These are phyloP conservation scores for Bipolaris cookei DNA, from an alignment of 2,329 filamentous ascomycete species.

Conservation along the genomic window DNA sequence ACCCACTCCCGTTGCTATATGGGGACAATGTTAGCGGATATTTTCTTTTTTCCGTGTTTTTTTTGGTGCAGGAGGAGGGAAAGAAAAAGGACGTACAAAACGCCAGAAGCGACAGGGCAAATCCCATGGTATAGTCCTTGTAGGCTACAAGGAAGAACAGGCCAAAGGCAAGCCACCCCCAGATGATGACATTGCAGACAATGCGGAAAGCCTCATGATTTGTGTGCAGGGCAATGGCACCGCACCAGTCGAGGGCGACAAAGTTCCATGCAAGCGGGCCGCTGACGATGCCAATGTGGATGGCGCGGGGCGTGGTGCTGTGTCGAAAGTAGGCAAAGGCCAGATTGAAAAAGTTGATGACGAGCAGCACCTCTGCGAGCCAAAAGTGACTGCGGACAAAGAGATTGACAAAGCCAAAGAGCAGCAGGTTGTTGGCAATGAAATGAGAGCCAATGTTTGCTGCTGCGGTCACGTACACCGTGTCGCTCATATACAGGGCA, in stretches of 20 bases:
- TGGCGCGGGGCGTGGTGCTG: constrained; percentile 71
- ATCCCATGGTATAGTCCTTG: constrained; percentile 80
- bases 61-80: not conserved
- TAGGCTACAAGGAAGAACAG: constrained; percentile 75
- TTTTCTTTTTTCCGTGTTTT: not conserved
- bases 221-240: constrained; percentile 77
- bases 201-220: constrained; percentile 73
- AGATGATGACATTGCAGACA: constrained; percentile 86
- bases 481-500: constrained; percentile 74
- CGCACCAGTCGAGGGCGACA: constrained; percentile 87
- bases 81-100: constrained; percentile 61
- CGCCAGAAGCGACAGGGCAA: constrained; percentile 74
- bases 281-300: constrained; percentile 77
- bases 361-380: constrained; percentile 75
- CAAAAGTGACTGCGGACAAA: constrained; percentile 79
- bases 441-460: constrained; percentile 83
- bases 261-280: constrained; percentile 86
- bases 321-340: constrained; percentile 81
- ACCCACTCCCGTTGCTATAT: constrained; percentile 71
- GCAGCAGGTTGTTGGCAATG: constrained; percentile 82
- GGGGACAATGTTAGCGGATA: constrained; percentile 1
- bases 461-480: constrained; percentile 69
- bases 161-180: constrained; percentile 79
- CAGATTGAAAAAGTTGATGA: constrained; percentile 84
- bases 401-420: constrained; percentile 81